Base-by-base conservation (phyloP, 1,284 basidiomycete species). In the Ceratorhiza oryzae-sativae region DNA sequence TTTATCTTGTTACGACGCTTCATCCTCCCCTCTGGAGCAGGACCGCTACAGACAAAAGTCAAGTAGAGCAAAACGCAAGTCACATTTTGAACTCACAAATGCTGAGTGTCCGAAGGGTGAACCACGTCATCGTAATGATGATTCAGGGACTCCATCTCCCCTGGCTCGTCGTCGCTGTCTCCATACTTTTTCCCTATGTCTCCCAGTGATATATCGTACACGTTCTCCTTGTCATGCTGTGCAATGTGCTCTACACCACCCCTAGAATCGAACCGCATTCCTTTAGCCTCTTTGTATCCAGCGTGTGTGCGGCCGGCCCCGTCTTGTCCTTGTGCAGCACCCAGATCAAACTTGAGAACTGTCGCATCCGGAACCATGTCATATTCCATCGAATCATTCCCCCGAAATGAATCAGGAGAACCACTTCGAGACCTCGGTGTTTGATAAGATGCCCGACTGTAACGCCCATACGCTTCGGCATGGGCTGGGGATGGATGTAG, bases 21-120 rank as follows among this genome's bases (percentile, higher is more conserved):
- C 23, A 93, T 86, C 27, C 93, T 88, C 20, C 94, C 94, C 3
- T 85, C 81, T 0, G 94, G 94, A 0, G 93, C 94, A 8, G 93
- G 93, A 1, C 94, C 94, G 80, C 68, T 71, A 25, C 4, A 58
- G 30, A 18, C 41, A 42, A 68, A 48, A 32, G 45, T 12, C 32
- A 34, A 60, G 13, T 3, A 4, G 23, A 20, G n/a, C 30, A 42
- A 1, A 5, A 36, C 10, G 20, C 12, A 51, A 30, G 55, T 12
- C 4, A n/a, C 1, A 9, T 3, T 3, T 27, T 36, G 34, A 18
- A 61, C 68, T 71, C 34, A 71, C 68, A 60, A 71, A 32, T 71
- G 68, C 32, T 71, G 68, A 18, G 68, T 71, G 10, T 71, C 68
- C 30, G 68, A 61, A 30, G 68, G 45, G 48, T 71, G 56, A 13